These are phyloP conservation scores for Pseudogymnoascus sp. DNA, from an alignment of 2,329 filamentous ascomycete genomes.

Conservation along the genomic window DNA sequence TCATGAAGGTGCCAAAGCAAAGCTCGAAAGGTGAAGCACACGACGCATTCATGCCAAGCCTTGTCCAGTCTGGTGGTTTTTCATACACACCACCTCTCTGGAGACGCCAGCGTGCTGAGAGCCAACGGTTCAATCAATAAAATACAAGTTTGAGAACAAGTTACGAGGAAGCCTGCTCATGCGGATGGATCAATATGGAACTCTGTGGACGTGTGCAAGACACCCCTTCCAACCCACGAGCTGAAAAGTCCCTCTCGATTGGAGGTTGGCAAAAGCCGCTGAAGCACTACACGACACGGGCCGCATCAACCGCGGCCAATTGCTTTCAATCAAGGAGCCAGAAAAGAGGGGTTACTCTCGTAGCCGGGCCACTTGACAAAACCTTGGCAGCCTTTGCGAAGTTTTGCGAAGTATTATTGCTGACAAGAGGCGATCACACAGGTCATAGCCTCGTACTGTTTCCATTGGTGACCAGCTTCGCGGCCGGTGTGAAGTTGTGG, in stretches of 20 bases:
- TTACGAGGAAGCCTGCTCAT: neutral
- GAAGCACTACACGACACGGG: neutral
- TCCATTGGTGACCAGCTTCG: neutral
- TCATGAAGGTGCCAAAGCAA: neutral
- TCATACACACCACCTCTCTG: neutral
- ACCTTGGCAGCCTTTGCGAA: neutral
- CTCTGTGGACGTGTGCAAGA: neutral
- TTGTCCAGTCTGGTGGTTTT: neutral
- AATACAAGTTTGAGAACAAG: neutral
- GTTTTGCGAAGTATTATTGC: neutral
- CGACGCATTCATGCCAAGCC: slow-evolving; percentile 3
- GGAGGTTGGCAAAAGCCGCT: neutral
- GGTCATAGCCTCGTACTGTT: neutral
- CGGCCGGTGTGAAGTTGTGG: slow-evolving; percentile 3
- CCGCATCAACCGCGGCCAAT: slow-evolving; percentile 4
- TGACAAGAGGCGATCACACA: neutral
- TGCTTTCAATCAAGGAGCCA: neutral
- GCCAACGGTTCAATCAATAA: neutral
- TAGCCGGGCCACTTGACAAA: neutral
- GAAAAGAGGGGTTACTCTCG: neutral
- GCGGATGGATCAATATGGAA: slow-evolving; percentile 1
- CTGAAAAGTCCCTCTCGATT: neutral
- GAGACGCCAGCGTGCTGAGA: neutral
- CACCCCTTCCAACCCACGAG: neutral
- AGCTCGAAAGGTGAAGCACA: neutral